phyloP scores from a whole-genome alignment of 1,284 basidiomycete genomes.

The Trichosporon sp. region DNA sequence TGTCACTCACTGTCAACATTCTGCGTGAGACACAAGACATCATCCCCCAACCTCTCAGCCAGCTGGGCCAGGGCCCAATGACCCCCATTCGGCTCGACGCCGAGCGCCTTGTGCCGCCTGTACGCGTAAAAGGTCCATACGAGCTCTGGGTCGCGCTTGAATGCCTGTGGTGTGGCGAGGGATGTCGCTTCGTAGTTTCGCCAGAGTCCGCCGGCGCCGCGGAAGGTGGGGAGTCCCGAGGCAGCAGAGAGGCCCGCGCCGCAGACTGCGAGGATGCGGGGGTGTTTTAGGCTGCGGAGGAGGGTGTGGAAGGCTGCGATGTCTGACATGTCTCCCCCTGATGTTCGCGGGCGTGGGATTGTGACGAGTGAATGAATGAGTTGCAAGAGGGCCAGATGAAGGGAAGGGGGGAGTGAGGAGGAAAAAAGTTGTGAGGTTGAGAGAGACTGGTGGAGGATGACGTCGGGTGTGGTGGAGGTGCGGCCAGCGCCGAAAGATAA shows the following conservation, averaged over 20 bases:
- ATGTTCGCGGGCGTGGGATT: no score
- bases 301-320: constrained; percentile 27
- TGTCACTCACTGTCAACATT: constrained; percentile 28
- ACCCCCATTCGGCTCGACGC: constrained; percentile 22
- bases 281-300: not conserved
- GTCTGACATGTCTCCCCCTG: constrained; percentile 25
- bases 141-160: constrained; percentile 26
- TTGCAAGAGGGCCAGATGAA: not conserved
- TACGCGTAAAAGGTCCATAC: constrained; percentile 32
- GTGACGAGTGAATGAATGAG: no score
- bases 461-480: constrained; percentile 14
- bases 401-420: not conserved
- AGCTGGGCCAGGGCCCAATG: constrained; percentile 25
- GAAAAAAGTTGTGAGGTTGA: not conserved
- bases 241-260: constrained; percentile 28
- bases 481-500: not conserved
- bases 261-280: constrained; percentile 29
- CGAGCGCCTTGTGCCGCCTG: constrained; percentile 26
- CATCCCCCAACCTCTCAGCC: not conserved
- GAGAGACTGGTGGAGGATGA: not conserved
- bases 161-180: constrained; percentile 27
- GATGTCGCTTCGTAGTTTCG: constrained; percentile 27
- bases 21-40: constrained; percentile 29
- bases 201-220: constrained; percentile 31
- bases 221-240: constrained; percentile 28